Evolutionary conservation across 208 protist genomes (phyloP).

Genomic region (Trypanosoma rangeli): DNA sequence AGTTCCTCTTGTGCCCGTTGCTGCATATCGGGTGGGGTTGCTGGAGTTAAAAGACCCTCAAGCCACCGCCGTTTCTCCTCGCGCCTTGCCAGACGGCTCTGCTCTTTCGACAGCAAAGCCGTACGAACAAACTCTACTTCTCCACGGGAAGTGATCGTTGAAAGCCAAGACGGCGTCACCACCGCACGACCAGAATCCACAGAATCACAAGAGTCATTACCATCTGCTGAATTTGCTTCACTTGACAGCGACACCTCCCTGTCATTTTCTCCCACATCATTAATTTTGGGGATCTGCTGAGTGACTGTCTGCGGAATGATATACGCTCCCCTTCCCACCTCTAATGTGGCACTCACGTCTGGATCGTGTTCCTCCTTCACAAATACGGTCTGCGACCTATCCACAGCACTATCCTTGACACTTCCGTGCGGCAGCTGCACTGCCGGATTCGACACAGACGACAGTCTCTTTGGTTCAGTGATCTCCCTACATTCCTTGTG

Average conservation of each 20-base stretch:
- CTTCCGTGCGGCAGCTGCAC: background rate
- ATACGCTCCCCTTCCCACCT: conserved; percentile 22
- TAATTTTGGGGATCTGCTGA: background rate
- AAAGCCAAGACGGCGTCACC: background rate
- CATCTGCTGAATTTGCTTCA: background rate
- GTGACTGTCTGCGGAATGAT: conserved; percentile 2
- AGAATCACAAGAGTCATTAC: background rate
- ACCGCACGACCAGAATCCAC: background rate
- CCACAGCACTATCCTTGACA: background rate
- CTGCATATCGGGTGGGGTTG: background rate
- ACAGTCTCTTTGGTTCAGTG: background rate
- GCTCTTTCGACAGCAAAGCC: conserved; percentile 8
- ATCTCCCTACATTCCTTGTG: background rate
- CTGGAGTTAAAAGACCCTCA: background rate
- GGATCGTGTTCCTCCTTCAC: conserved; percentile 8
- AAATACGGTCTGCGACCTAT: background rate
- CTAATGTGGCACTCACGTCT: background rate
- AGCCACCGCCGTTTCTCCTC: conserved; percentile 18
- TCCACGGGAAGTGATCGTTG: background rate
- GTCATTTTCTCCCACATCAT: background rate
- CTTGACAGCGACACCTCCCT: background rate
- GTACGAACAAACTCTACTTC: conserved; percentile 25
- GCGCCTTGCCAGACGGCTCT: background rate
- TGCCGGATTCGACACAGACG: background rate
- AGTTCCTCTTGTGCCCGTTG: background rate